Evolutionary conservation across 192 early-diverging fungal genomes (phyloP), one percentile per base, ranked within the genome.

Genomic region (Mortierella alpina): DNA sequence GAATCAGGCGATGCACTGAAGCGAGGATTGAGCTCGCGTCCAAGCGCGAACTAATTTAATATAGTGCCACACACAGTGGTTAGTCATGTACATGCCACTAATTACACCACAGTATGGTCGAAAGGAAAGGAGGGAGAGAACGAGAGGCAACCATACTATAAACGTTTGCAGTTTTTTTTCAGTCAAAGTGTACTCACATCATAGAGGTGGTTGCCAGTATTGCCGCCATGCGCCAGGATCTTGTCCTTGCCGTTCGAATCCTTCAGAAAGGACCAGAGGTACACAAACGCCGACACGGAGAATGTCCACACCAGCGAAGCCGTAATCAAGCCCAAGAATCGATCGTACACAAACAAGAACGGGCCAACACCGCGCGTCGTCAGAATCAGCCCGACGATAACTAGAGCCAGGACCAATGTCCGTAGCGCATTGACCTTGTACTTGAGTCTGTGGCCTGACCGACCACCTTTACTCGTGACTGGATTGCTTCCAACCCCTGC

Each of bases 11-110:
- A 80, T 0, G 81, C 59, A 39, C 89, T 88, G 57, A 96, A 83
- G 46, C 96, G 91, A 60, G 97, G 97, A 83, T 99, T 99, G 66
- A 99, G 86, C 82, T 99, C 97, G 65, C 97, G 89, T 9, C 97
- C 97, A 52, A 99, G 97, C 80, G 95, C 96, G 70, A 95, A 98
- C 85, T 90, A 72, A 40, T 22, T 41, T 12, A 23, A 7, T 12
- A 50, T 48, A 46, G 70, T 17, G 7, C 20, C 23, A 50, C 17
- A 45, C 31, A 67, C n/a, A 10, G 23, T n/a, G 50, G 59, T 31
- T 31, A 31, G 31, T 31, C 31, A 3, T 1, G 31, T 31, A 40
- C 2, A 31, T 31, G 3, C 3, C 31, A 31, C 31, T 31, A 3
- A 1, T 31, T 2, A 31, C 31, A 31, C 31, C 31, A 31, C 31